phyloP scores from a whole-genome alignment of 768 basidiomycete genomes.

The Mycena albidolilacea region DNA sequence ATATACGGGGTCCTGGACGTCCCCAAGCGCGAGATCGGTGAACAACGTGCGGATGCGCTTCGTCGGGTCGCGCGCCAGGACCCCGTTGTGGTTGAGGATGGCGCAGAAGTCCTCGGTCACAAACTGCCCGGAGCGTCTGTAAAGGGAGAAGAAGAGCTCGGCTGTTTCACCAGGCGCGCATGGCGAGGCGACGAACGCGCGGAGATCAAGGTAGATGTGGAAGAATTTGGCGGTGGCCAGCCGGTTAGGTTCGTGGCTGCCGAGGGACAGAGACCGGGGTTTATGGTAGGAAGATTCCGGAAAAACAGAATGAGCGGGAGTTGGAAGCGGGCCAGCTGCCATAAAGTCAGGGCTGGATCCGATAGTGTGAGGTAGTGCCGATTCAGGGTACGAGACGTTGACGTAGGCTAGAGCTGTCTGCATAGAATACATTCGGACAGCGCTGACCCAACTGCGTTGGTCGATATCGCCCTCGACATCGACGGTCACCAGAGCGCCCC shows the following conservation, averaged over 20 bases:
- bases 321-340: conserved; percentile 63
- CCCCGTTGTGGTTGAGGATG: conserved; percentile 93
- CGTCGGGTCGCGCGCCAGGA: conserved; percentile 83
- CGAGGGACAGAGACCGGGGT: conserved; percentile 57
- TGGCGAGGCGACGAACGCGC: conserved; percentile 92
- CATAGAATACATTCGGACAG: conserved; percentile 92
- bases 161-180: conserved; percentile 94
- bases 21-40: conserved; percentile 87
- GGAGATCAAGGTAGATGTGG: conserved; percentile 91
- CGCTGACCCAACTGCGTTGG: conserved; percentile 88
- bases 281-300: conserved; percentile 66
- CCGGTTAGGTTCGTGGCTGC: conserved; percentile 51
- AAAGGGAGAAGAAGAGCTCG: conserved; percentile 95
- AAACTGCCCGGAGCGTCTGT: conserved; percentile 89
- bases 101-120: conserved; percentile 95
- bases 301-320: conserved; percentile 80
- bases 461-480: conserved; percentile 90
- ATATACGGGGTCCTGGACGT: conserved; percentile 88
- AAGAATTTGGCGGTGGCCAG: conserved; percentile 80
- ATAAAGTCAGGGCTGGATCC: conserved; percentile 65
- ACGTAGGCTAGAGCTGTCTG: conserved; percentile 88
- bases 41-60: conserved; percentile 89
- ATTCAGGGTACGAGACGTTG: conserved; percentile 64
- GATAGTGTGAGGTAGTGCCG: conserved; percentile 57
- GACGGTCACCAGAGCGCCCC: conserved; percentile 92